These are phyloP conservation scores for Ustilago nuda DNA, from an alignment of 1,284 basidiomycete genomes.

Conservation along the genomic window DNA sequence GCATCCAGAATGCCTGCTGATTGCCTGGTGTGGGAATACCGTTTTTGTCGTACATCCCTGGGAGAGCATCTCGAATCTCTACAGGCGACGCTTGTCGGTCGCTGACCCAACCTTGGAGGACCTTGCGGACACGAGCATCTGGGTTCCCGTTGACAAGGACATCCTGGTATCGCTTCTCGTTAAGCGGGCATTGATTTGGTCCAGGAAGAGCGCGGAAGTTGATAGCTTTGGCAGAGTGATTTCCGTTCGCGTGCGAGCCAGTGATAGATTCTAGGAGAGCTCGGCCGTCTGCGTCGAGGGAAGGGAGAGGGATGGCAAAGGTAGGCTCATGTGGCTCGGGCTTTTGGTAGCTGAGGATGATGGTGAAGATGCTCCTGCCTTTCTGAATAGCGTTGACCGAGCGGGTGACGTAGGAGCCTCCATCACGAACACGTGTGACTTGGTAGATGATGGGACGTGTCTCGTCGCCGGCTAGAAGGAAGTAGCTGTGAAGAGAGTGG, in stretches of 20 bases:
- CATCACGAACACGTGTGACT: slow-evolving; percentile 62
- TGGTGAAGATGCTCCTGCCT: slow-evolving; percentile 58
- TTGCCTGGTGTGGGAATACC: slow-evolving; percentile 60
- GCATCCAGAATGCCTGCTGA: slow-evolving; percentile 66
- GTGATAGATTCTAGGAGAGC: slow-evolving; percentile 37
- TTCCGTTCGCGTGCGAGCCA: slow-evolving; percentile 41
- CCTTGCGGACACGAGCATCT: slow-evolving; percentile 31
- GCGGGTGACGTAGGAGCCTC: slow-evolving; percentile 64
- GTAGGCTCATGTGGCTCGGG: slow-evolving; percentile 61
- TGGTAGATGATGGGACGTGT: slow-evolving; percentile 60
- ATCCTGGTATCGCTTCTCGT: slow-evolving; percentile 53
- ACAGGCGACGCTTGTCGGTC: slow-evolving; percentile 59
- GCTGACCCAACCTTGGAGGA: slow-evolving; percentile 51
- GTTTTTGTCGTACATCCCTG: slow-evolving; percentile 61
- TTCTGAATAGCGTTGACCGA: slow-evolving; percentile 62
- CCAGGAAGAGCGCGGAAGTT: slow-evolving; percentile 41
- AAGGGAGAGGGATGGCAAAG: slow-evolving; percentile 60
- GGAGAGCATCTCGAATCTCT: slow-evolving; percentile 64
- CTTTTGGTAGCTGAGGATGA: slow-evolving; percentile 63
- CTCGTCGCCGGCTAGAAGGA: slow-evolving; percentile 59
- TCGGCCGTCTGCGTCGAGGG: slow-evolving; percentile 28
- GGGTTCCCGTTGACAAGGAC: slow-evolving; percentile 38
- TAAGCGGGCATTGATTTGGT: slow-evolving; percentile 51
- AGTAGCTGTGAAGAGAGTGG: slow-evolving; percentile 64
- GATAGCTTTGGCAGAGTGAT: slow-evolving; percentile 35